These are phyloP conservation scores for Aspergillus funiculosus DNA, from an alignment of 495 filamentous ascomycete species.

Conservation along the genomic window DNA sequence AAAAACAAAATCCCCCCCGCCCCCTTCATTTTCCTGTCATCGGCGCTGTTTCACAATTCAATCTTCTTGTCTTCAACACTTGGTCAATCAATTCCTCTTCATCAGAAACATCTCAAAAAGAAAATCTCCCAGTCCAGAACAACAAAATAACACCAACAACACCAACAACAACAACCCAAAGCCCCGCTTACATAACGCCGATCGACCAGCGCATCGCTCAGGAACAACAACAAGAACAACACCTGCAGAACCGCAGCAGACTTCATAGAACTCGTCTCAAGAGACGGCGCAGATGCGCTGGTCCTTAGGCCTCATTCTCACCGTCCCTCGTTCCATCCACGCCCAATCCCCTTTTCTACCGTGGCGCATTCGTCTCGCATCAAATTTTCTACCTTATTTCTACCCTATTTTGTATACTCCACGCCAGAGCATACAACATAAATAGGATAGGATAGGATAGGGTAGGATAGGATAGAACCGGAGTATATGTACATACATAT, in stretches of 20 bases:
- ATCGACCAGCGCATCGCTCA: constrained; percentile 12
- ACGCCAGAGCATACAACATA: no score
- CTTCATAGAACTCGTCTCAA: not conserved
- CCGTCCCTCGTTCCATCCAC: not conserved
- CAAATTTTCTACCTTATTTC: no score
- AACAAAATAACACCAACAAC: constrained; percentile 3
- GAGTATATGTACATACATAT: no score
- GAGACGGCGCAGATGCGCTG: constrained; percentile 20
- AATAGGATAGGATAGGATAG: no score
- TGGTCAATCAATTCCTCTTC: not conserved
- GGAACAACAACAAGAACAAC: not conserved
- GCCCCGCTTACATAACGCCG: constrained; percentile 13
- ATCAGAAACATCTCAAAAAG: not conserved
- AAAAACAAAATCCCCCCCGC: constrained; percentile 10
- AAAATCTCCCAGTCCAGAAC: no score
- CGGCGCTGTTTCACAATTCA: no score
- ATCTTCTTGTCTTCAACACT: no score
- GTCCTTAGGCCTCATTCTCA: constrained; percentile 1
- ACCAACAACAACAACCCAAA: constrained; percentile 1
- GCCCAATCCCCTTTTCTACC: not conserved
- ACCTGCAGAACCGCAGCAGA: not conserved
- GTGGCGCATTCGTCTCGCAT: constrained; percentile 1
- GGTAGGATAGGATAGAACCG: no score
- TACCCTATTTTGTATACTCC: no score
- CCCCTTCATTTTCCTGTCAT: constrained; percentile 11